These are phyloP conservation scores for Lasiosphaeria miniovina DNA, from an alignment of 495 filamentous ascomycete genomes.

Conservation along the genomic window DNA sequence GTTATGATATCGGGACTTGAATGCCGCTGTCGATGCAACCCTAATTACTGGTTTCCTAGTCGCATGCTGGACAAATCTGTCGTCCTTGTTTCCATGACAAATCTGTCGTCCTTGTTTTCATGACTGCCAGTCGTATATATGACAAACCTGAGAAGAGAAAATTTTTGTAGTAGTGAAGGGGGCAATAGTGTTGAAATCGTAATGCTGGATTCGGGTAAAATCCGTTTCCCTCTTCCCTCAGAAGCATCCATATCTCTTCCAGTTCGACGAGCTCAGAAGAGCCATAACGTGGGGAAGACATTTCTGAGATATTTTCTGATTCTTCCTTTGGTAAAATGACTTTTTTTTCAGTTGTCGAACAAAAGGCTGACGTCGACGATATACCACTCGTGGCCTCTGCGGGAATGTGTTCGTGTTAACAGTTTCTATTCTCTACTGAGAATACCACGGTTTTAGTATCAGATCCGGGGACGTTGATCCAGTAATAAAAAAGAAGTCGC, in stretches of 20 bases:
- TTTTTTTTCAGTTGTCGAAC: not conserved
- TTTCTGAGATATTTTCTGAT: not conserved
- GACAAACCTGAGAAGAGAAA: too few species aligned
- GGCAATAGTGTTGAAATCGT: not conserved
- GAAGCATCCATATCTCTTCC: not conserved
- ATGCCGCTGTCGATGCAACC: not conserved
- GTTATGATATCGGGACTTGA: not conserved
- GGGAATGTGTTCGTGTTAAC: too few species aligned
- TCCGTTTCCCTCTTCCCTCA: not conserved
- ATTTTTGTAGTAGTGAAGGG: not conserved
- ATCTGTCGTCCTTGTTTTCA: not conserved
- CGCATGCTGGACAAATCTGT: conserved; percentile 1
- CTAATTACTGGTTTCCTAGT: not conserved
- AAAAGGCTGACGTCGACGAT: not conserved
- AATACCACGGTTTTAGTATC: not conserved
- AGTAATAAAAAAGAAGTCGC: conserved; percentile 3
- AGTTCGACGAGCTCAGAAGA: not conserved
- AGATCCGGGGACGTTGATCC: not conserved
- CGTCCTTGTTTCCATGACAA: not conserved
- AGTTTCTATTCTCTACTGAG: too few species aligned
- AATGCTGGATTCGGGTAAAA: not conserved
- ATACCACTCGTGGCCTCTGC: not conserved
- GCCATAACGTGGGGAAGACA: not conserved
- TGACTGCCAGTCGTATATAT: too few species aligned
- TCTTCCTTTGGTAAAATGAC: not conserved